Evolutionary conservation across 1,284 basidiomycete genomes (phyloP), one percentile per base, ranked within the genome.

Genomic region (Nidula niveotomentosa): DNA sequence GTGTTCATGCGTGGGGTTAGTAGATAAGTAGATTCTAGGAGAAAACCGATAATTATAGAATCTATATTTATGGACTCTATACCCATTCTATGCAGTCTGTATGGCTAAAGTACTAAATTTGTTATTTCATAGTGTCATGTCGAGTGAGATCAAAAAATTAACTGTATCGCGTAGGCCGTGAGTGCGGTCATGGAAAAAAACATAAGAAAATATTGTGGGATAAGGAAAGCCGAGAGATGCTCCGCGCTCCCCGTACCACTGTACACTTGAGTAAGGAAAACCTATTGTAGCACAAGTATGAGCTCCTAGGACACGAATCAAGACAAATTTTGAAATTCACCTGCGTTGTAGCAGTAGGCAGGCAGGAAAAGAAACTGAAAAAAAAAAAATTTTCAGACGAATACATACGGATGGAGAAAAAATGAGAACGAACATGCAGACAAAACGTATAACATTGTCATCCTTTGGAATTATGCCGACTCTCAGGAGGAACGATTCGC

Each of bases 131-230:
- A 4, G 23, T 23, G 23, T 23, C 23, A 23, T 23, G 23, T 4
- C 23, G 4, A 23, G 23, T 4, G 2, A 23, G 23, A 23, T 45
- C 33, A 79, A 57, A 85, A 88, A 7, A 88, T 65, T 13, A 78
- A 58, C 15, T 79, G 73, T 39, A 88, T 70, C 0, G 79, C 73
- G 58, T 84, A 88, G 0, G 81, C 82, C 0, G 77, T 84, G 39
- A 86, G 67, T 10, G 74, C 80, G 0, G 81, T 84, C 82, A 86
- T 86, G 2, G 81, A 78, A 46, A 84, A 54, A 50, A 86, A 76
- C 85, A 88, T 85, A 44, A 89, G 66, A 37, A 80, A 71, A 61
- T 87, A 88, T 61, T 88, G 86, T 6, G 85, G 86, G 41, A 88
- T 81, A 46, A 89, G 70, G 63, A 86, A 88, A 1, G 81, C 74